Percentiles rank a stretch among this genome's conserved stretches.
phyloP scores from a whole-genome alignment of 2,329 filamentous ascomycete species.

The Fusarium sp. region DNA sequence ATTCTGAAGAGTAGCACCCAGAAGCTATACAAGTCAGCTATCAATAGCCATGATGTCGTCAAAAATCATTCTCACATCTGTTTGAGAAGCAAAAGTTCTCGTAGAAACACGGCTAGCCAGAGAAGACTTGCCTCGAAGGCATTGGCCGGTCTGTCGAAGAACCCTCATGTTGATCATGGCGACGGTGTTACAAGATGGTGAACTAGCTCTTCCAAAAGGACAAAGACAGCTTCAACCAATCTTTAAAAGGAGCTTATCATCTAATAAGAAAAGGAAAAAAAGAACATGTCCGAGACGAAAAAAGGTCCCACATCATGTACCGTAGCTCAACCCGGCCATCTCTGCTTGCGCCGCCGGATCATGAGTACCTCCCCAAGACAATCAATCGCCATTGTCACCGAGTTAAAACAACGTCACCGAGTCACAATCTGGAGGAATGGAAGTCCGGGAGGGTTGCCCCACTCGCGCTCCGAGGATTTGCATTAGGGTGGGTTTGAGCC shows the following conservation, averaged over 20 bases:
- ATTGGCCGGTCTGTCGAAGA: slow-evolving; percentile 38
- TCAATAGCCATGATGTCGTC: neutral
- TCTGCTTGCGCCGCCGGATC: slow-evolving; percentile 28
- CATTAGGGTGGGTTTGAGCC: slow-evolving; percentile 11
- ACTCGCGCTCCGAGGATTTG: slow-evolving; percentile 17
- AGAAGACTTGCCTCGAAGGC: slow-evolving; percentile 39
- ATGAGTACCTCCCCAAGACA: slow-evolving; percentile 33
- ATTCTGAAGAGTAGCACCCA: slow-evolving; percentile 79
- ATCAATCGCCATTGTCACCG: slow-evolving; percentile 24
- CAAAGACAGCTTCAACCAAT: slow-evolving; percentile 2
- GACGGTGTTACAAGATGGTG: neutral
- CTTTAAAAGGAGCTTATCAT: slow-evolving; percentile 19
- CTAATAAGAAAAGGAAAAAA: slow-evolving; percentile 29
- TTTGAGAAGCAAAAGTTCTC: slow-evolving; percentile 38
- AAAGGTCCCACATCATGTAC: neutral
- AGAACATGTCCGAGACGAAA: neutral
- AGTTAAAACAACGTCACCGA: slow-evolving; percentile 30
- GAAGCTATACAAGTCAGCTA: slow-evolving; percentile 65
- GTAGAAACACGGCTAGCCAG: slow-evolving; percentile 31
- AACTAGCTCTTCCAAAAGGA: neutral
- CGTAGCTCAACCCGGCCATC: neutral
- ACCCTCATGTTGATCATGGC: slow-evolving; percentile 41
- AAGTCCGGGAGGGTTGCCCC: slow-evolving; percentile 1
- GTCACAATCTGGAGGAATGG: slow-evolving; percentile 24
- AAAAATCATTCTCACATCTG: slow-evolving; percentile 28